Conservation (phyloP, 352 stramenopile genomes). For the Pythium brachiatum region DNA sequence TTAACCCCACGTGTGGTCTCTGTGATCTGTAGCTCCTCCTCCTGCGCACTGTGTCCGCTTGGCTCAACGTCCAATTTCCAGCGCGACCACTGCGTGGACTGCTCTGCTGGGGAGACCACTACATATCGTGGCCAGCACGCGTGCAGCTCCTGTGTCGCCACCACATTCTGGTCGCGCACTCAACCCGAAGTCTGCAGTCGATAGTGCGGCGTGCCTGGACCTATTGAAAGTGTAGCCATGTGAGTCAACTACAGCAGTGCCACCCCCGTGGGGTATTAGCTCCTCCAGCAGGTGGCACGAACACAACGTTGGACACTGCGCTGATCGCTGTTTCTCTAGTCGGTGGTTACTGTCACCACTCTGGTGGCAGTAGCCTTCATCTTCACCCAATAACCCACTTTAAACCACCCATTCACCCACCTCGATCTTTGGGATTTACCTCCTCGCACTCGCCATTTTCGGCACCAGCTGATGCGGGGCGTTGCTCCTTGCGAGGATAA, state of each 20-base stretch:
- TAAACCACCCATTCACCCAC: not conserved
- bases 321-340: not conserved
- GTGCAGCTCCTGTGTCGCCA: slow-evolving; percentile 41
- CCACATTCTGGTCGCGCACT: slow-evolving; percentile 26
- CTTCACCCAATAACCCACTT: not conserved
- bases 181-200: slow-evolving; percentile 15
- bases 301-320: not conserved
- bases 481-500: not conserved
- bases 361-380: not conserved
- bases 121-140: slow-evolving; percentile 38
- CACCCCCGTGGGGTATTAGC: not conserved
- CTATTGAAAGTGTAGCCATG: slow-evolving; percentile 17
- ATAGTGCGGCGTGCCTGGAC: not conserved
- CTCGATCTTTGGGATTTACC: not conserved
- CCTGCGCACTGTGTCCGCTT: slow-evolving; percentile 41
- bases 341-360: not conserved
- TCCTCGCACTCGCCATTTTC: not conserved
- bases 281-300: not conserved
- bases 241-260: too few species aligned
- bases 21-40: slow-evolving; percentile 29
- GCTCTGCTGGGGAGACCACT: slow-evolving; percentile 39
- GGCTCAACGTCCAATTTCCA: slow-evolving; percentile 52
- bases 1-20: not conserved
- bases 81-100: slow-evolving; percentile 53
- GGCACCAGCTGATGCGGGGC: not conserved